These are phyloP conservation scores for Uncinocarpus reesii DNA, from an alignment of 2,329 filamentous ascomycete genomes.

Conservation along the genomic window DNA sequence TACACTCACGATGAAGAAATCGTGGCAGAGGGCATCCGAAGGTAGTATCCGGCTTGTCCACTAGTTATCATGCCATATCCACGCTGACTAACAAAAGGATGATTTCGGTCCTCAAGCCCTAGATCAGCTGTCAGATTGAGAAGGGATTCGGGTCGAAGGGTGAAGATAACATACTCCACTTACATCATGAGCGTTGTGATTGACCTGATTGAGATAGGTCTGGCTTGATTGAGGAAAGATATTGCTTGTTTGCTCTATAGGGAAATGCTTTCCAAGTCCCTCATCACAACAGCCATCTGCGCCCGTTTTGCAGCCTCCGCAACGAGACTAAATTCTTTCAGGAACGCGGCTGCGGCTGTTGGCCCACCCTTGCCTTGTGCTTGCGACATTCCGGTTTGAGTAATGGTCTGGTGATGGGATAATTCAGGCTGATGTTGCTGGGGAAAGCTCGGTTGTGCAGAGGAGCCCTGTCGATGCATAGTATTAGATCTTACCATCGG, in stretches of 20 bases:
- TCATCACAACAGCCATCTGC: conserved; percentile 77
- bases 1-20: conserved; percentile 34
- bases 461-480: neutral
- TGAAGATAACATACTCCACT: no score
- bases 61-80: no score
- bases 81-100: no score
- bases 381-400: neutral
- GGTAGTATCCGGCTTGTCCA: no score
- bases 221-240: no score
- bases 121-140: no score
- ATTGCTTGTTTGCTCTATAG: neutral
- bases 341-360: conserved; percentile 48
- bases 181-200: no score
- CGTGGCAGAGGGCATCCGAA: conserved; percentile 29
- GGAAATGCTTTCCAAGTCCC: conserved; percentile 56
- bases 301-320: conserved; percentile 89
- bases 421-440: neutral
- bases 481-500: neutral
- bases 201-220: no score
- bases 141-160: no score
- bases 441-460: neutral
- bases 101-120: no score
- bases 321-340: conserved; percentile 73
- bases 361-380: conserved; percentile 10
- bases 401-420: neutral